Evolutionary conservation across 257 asterid genomes (phyloP).

Genomic region (Solanum medicagineum): DNA sequence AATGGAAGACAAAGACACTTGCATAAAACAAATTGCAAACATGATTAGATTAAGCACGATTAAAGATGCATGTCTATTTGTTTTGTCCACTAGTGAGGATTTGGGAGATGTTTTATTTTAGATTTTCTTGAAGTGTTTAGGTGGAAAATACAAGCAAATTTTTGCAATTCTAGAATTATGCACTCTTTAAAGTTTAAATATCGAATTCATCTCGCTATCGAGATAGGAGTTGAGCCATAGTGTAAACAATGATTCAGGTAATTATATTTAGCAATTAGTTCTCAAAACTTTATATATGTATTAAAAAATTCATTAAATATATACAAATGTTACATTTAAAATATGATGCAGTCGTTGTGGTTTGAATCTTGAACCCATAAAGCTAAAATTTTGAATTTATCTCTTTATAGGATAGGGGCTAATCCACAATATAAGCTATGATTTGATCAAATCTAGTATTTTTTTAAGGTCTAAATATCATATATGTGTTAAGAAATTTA

Average conservation of each 20-base stretch:
- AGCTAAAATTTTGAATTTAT: not conserved
- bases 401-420: not conserved
- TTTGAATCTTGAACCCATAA: not conserved
- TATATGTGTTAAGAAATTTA: not conserved
- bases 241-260: not conserved
- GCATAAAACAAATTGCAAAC: not conserved
- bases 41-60: not conserved
- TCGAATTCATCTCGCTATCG: not conserved
- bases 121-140: not conserved
- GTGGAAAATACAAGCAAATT: not conserved
- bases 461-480: not conserved
- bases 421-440: not conserved
- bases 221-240: not conserved
- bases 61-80: not conserved
- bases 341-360: not conserved
- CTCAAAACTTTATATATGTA: not conserved
- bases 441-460: not conserved
- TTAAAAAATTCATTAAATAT: not conserved
- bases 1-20: not conserved
- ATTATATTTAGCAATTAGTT: not conserved
- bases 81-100: not conserved
- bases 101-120: not conserved
- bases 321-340: not conserved
- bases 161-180: not conserved
- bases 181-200: not conserved